Evolutionary conservation across 176 grass and related monocot species (phyloP), one percentile per base, ranked within the genome.

Genomic region (Aegilops tauschii): DNA sequence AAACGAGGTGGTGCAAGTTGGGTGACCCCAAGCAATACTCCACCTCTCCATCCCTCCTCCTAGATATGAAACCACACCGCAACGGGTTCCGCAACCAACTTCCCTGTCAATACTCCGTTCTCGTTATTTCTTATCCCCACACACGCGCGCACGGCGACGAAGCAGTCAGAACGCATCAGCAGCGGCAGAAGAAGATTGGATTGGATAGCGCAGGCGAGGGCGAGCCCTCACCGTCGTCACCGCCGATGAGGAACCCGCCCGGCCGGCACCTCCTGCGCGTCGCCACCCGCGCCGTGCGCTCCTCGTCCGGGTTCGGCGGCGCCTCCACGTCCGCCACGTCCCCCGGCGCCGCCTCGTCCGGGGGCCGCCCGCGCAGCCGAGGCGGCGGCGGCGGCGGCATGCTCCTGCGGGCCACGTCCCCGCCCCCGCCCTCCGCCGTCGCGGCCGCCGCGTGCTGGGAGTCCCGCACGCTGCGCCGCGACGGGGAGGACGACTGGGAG

Each of bases 401-500:
- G 36, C 42, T 77, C 30, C 82, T 90, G 37, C 86, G 89, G 20
- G 82, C 83, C 17, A 90, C 78, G 34, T 85, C 89, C 52, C 88
- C 91, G 44, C 83, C 83, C 21, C 88, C 86, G 21, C 88, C 81
- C 28, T 86, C 81, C 42, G 73, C 84, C 13, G 63, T 90, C 62
- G 86, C 85, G 31, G 73, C 69, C 35, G 79, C 86, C 27, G 31
- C 84, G 14, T 72, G 27, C 49, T 86, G 93, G 90, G 87, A 83
- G 9, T 86, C 88, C 63, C 76, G 83, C 86, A 35, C 88, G 63
- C 40, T 74, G 17, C 81, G 73, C 76, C 64, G 65, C 14, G 85
- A 90, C 68, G 93, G 81, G 17, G 88, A 82, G 67, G 93, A 88
- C 21, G 90, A 86, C 36, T 90, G 93, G 93, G 83, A 92, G 76